Base-by-base conservation (phyloP, 1,139 yeast genomes). In the Suhomyces terraborum region DNA sequence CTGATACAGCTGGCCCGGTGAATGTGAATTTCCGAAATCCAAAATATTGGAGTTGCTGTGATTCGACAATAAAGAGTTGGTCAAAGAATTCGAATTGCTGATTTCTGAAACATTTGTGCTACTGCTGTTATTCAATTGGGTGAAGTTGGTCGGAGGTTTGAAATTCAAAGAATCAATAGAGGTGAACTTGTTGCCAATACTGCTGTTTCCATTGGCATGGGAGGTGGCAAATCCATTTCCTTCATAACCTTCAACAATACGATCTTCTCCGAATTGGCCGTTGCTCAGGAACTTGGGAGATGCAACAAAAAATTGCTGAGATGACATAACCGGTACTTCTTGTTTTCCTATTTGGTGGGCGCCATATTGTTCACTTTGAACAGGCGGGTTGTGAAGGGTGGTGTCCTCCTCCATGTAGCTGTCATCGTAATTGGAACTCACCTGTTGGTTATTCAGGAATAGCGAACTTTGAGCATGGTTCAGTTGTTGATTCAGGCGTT, bases 321-420 rank as follows among this genome's bases (percentile, higher is more conserved):
- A 46, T 9, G 49, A 42, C 6, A 46, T 33, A 16, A 44, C 37
- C 6, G 44, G 48, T 5, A 35, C 38, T 23, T 35, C 38, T n/a
- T 42, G 48, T 37, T 46, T 27, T 24, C 42, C 38, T 14, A 36
- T 22, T 8, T 43, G 46, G 8, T 48, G 38, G 21, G 26, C 38
- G 17, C 29, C 36, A 32, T 22, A 45, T 28, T 36, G 45, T 19
- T 41, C 45, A 13, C 24, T 23, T 39, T 53, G 13, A 33, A 41
- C 23, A 12, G 49, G 44, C 3, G 60, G 57, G 4, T 49, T 47
- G 32, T 55, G 62, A 42, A 58, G 25, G 21, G 53, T 41, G n/a
- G 57, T 50, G 47, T 70, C 77, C 41, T 69, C 74, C 25, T 71
- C 76, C 76, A 71, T 71, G 49, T 56, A 67, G 46, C 71, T 64